Percentiles rank a stretch among this genome's conserved stretches.
phyloP scores from a whole-genome alignment of 768 basidiomycete genomes.

The Cystoderma amianthinum region DNA sequence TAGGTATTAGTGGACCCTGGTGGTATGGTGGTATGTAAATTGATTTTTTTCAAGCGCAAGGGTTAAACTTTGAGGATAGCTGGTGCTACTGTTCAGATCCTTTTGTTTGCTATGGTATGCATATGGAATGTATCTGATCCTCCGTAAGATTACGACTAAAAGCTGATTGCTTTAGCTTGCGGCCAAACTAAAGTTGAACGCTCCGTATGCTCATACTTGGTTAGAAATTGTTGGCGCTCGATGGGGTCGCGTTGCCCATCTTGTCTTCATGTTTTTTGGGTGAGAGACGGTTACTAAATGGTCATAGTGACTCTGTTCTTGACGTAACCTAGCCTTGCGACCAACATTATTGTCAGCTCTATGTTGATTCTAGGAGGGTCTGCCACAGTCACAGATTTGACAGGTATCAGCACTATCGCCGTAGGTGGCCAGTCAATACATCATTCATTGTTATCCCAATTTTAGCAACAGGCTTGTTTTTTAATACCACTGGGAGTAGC shows the following conservation, averaged over 20 bases:
- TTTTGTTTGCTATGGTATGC: slow-evolving; percentile 81
- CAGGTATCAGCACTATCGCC: slow-evolving; percentile 86
- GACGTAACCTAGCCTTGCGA: slow-evolving; percentile 49
- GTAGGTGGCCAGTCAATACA: slow-evolving; percentile 22
- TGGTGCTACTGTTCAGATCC: slow-evolving; percentile 83
- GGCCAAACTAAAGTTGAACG: slow-evolving; percentile 87
- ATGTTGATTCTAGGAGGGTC: slow-evolving; percentile 78
- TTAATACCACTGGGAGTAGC: slow-evolving; percentile 83
- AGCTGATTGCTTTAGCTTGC: slow-evolving; percentile 46
- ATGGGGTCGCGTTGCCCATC: slow-evolving; percentile 78
- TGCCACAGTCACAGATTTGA: slow-evolving; percentile 82
- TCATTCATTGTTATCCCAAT: slow-evolving; percentile 1
- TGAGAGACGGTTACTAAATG: slow-evolving; percentile 13
- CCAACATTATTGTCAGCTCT: slow-evolving; percentile 88
- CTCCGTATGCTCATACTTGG: slow-evolving; percentile 85
- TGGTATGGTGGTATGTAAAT: slow-evolving; percentile 59
- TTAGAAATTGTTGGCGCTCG: slow-evolving; percentile 77
- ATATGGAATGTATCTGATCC: no score
- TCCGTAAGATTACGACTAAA: not conserved
- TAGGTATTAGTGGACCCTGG: slow-evolving; percentile 76
- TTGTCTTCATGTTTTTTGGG: slow-evolving; percentile 89
- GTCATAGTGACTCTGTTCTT: not conserved
- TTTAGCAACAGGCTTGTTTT: slow-evolving; percentile 65
- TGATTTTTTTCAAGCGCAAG: not conserved
- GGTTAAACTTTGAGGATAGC: slow-evolving; percentile 19